phyloP scores from a whole-genome alignment of 1,139 yeast species.

The Saccharomyces hybrid region DNA sequence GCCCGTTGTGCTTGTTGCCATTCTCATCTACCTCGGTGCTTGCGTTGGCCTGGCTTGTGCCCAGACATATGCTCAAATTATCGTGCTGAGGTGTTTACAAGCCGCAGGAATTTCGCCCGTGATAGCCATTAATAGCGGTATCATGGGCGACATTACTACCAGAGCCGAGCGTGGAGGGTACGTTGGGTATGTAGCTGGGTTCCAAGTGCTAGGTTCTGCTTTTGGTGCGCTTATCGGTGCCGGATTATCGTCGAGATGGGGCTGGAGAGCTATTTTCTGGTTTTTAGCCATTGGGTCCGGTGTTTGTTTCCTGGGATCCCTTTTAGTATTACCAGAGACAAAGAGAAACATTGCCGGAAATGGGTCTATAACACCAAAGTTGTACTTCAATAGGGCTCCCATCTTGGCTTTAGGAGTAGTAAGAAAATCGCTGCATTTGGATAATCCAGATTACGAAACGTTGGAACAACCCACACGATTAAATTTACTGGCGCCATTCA shows the following conservation, averaged over 20 bases:
- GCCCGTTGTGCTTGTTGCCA: conserved; percentile 50
- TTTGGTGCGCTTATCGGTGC: conserved; percentile 75
- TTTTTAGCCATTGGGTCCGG: conserved; percentile 59
- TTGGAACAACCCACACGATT: conserved; percentile 29
- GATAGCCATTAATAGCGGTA: conserved; percentile 57
- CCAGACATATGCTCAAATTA: conserved; percentile 40
- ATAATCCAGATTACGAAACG: conserved; percentile 30
- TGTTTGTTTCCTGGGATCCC: conserved; percentile 33
- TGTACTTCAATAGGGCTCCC: conserved; percentile 39
- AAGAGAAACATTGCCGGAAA: conserved; percentile 62
- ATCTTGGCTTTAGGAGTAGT: conserved; percentile 27
- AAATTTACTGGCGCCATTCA: conserved; percentile 42
- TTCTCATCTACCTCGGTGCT: conserved; percentile 46
- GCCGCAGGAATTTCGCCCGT: conserved; percentile 68
- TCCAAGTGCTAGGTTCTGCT: conserved; percentile 64
- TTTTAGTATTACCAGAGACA: conserved; percentile 60
- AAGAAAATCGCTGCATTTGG: conserved; percentile 25
- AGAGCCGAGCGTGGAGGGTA: conserved; percentile 56
- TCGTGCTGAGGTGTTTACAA: conserved; percentile 56
- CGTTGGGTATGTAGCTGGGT: conserved; percentile 55
- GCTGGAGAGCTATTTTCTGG: conserved; percentile 75
- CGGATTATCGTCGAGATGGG: conserved; percentile 47
- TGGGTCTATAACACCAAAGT: conserved; percentile 45
- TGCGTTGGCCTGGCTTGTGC: conserved; percentile 53
- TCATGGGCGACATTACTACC: conserved; percentile 60